Percentiles rank a stretch among this genome's conserved stretches.
These are phyloP conservation scores for Boletus pseudopeckii DNA, from an alignment of 768 basidiomycete species.

Conservation along the genomic window DNA sequence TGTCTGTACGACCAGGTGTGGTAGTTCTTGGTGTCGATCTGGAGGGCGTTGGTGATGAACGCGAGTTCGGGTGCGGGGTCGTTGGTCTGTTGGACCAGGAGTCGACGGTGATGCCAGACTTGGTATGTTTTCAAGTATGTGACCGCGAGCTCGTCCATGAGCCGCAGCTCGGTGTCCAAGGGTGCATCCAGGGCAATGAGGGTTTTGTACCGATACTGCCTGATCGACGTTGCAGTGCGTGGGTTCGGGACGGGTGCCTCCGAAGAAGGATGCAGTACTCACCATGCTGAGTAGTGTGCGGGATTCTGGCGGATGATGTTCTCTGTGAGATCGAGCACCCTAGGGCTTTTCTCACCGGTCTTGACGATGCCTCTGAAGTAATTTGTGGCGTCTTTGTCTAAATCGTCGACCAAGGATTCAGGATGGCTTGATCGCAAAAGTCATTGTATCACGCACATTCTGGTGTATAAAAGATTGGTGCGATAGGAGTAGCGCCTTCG, in stretches of 20 bases:
- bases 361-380: slow-evolving; percentile 87
- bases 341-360: slow-evolving; percentile 69
- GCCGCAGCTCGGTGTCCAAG: slow-evolving; percentile 69
- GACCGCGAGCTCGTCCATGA: slow-evolving; percentile 87
- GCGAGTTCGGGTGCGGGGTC: slow-evolving; percentile 64
- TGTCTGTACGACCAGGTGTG: slow-evolving; percentile 99
- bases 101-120: slow-evolving; percentile 92
- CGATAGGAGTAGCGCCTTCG: slow-evolving; percentile 73
- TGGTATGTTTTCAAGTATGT: slow-evolving; percentile 93
- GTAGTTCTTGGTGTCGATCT: slow-evolving; percentile 90
- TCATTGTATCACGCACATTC: slow-evolving; percentile 63
- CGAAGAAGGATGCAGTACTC: slow-evolving; percentile 21
- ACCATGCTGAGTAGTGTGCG: slow-evolving; percentile 98
- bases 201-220: slow-evolving; percentile 95
- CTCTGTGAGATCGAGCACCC: slow-evolving; percentile 87
- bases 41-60: slow-evolving; percentile 73
- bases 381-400: slow-evolving; percentile 90
- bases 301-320: slow-evolving; percentile 88
- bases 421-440: slow-evolving; percentile 1
- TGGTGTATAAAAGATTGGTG: slow-evolving; percentile 85
- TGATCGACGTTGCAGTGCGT: slow-evolving; percentile 28
- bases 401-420: slow-evolving; percentile 5
- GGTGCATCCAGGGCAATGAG: slow-evolving; percentile 64
- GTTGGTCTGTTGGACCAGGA: slow-evolving; percentile 59
- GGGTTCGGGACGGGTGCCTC: neutral